phyloP scores from a whole-genome alignment of 192 early-diverging fungal genomes.

The Funneliformis geosporum region DNA sequence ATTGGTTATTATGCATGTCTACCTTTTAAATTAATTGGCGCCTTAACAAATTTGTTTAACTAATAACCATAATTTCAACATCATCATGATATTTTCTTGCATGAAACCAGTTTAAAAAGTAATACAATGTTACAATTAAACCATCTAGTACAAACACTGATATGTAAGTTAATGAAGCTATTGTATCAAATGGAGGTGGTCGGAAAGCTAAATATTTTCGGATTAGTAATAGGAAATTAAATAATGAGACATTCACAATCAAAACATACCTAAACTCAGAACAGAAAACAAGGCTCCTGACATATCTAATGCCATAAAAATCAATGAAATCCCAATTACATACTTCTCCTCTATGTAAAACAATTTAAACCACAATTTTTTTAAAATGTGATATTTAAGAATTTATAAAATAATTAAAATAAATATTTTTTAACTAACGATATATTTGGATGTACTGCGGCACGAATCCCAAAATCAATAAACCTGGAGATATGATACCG shows the following conservation, averaged over 20 bases:
- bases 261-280: slow-evolving; percentile 37
- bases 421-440: slow-evolving; percentile 16
- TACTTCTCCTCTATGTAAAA: slow-evolving; percentile 12
- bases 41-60: too few relatives aligned
- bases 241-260: not conserved
- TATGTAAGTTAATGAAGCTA: not conserved
- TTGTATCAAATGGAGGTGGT: not conserved
- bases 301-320: slow-evolving; percentile 43
- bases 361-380: not conserved
- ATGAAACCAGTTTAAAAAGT: not conserved
- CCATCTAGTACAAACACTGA: not conserved
- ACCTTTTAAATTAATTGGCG: too few relatives aligned
- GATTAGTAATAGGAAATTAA: too few relatives aligned
- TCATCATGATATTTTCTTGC: not conserved
- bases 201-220: not conserved
- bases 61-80: not conserved
- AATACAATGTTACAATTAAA: not conserved
- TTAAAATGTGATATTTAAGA: not conserved
- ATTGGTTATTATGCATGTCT: too few relatives aligned
- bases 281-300: slow-evolving; percentile 41
- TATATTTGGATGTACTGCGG: slow-evolving; percentile 46
- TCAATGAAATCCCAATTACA: slow-evolving; percentile 41
- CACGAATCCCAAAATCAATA: slow-evolving; percentile 38
- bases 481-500: slow-evolving; percentile 37
- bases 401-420: too few relatives aligned